These are phyloP conservation scores for Dioscorea cayenensis DNA, from an alignment of 116 monocot species.

Conservation along the genomic window DNA sequence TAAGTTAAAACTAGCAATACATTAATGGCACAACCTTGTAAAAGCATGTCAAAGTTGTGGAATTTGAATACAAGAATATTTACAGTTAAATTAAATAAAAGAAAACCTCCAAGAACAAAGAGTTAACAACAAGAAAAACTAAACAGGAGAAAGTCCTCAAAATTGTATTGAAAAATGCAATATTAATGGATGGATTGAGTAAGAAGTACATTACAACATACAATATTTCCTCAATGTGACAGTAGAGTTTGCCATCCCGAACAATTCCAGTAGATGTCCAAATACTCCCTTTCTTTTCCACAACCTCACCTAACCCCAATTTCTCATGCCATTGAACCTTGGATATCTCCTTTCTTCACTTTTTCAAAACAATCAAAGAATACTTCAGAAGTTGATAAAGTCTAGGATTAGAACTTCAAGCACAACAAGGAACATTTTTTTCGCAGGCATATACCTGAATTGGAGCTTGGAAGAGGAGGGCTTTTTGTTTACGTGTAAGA, in stretches of 20 bases:
- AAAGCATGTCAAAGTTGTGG: too few species aligned
- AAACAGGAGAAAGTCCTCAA: neutral
- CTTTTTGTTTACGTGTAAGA: neutral
- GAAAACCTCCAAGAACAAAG: neutral
- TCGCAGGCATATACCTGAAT: neutral
- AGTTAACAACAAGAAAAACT: neutral
- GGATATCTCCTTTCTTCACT: constrained; percentile 17
- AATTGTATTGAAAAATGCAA: neutral
- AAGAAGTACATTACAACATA: constrained; percentile 13
- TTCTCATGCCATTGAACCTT: constrained; percentile 41
- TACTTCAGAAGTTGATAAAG: neutral
- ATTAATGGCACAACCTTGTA: too few species aligned
- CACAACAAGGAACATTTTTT: neutral
- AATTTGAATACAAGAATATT: too few species aligned
- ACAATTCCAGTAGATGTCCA: constrained; percentile 57
- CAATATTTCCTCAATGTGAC: constrained; percentile 63
- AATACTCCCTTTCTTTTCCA: constrained; percentile 60
- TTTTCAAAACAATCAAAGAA: neutral
- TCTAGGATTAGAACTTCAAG: neutral
- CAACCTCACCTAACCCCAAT: constrained; percentile 37
- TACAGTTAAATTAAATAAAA: too few species aligned
- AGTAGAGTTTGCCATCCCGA: constrained; percentile 46
- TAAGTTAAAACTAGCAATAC: too few species aligned
- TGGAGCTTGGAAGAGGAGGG: constrained; percentile 5
- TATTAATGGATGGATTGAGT: neutral